Percentiles rank a stretch among this genome's conserved stretches.
Conservation (phyloP, 2,329 filamentous ascomycete species). For the Calonectria hongkongensis region DNA sequence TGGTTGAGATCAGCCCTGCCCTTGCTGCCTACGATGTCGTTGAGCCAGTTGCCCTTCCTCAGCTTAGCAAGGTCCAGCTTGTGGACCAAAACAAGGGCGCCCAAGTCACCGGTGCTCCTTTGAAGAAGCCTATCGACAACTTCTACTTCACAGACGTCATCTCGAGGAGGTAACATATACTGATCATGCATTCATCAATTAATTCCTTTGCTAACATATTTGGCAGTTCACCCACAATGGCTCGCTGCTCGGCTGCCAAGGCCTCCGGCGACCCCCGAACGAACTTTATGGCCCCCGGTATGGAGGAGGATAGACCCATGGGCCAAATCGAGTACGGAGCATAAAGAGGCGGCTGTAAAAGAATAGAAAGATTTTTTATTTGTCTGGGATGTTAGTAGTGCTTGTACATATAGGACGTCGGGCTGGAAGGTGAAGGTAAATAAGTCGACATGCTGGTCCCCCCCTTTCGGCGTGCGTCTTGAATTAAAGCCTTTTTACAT, state of each 20-base stretch:
- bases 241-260: constrained; percentile 95
- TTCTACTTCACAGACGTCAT: constrained; percentile 99
- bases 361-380: constrained; percentile 61
- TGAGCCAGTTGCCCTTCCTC: constrained; percentile 84
- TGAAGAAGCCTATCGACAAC: constrained; percentile 93
- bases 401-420: constrained; percentile 64
- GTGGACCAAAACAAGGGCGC: constrained; percentile 96
- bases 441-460: constrained; percentile 55
- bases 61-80: constrained; percentile 93
- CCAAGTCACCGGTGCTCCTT: constrained; percentile 80
- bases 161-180: constrained; percentile 86
- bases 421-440: constrained; percentile 56
- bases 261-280: constrained; percentile 85
- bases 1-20: constrained; percentile 95
- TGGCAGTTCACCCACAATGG: constrained; percentile 96
- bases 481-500: constrained; percentile 41
- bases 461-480: constrained; percentile 47
- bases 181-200: constrained; percentile 44
- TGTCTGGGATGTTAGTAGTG: constrained; percentile 56
- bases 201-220: constrained; percentile 49
- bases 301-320: constrained; percentile 77
- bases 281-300: constrained; percentile 85
- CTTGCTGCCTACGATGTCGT: constrained; percentile 93
- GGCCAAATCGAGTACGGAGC: constrained; percentile 77
- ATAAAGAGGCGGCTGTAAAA: constrained; percentile 63